A percentile compares a stretch with the other conserved stretches of the same genome.
Conservation (phyloP, 2,329 filamentous ascomycete species). For the Curvularia sp. region DNA sequence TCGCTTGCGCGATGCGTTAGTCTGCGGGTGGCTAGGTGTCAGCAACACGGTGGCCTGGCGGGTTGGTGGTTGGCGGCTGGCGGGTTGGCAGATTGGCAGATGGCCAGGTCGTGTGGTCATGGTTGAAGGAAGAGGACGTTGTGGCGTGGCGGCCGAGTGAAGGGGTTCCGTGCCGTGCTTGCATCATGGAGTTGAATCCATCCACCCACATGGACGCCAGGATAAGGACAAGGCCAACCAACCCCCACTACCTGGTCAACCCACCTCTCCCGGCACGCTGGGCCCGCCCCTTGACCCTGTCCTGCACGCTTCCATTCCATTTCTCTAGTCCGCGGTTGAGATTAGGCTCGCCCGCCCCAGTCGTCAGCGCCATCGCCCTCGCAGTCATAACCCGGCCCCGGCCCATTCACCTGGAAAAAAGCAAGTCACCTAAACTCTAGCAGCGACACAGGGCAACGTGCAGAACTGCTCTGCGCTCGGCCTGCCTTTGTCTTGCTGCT, state of each 20-base stretch:
- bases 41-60: background rate
- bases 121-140: background rate
- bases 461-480: slow-evolving; percentile 27
- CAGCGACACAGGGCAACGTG: slow-evolving; percentile 28
- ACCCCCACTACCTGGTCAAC: background rate
- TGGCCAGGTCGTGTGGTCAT: no score
- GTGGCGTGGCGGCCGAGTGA: background rate
- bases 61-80: background rate
- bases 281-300: slow-evolving; percentile 13
- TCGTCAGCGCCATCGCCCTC: slow-evolving; percentile 11
- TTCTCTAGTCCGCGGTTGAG: background rate
- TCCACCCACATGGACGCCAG: background rate
- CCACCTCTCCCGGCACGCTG: slow-evolving; percentile 17
- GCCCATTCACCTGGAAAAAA: slow-evolving; percentile 10
- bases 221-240: background rate
- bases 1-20: slow-evolving; percentile 1
- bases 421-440: slow-evolving; percentile 5
- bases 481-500: background rate
- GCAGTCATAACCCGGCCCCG: slow-evolving; percentile 15
- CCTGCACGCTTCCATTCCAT: slow-evolving; percentile 1
- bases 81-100: background rate
- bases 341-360: slow-evolving; percentile 13
- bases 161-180: no score
- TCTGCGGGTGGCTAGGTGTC: background rate
- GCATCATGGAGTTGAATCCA: no score